A percentile compares a stretch with the other conserved stretches of the same genome.
These are phyloP conservation scores for Rhododendron mucronatum DNA, from an alignment of 148 eudicot species.

Conservation along the genomic window DNA sequence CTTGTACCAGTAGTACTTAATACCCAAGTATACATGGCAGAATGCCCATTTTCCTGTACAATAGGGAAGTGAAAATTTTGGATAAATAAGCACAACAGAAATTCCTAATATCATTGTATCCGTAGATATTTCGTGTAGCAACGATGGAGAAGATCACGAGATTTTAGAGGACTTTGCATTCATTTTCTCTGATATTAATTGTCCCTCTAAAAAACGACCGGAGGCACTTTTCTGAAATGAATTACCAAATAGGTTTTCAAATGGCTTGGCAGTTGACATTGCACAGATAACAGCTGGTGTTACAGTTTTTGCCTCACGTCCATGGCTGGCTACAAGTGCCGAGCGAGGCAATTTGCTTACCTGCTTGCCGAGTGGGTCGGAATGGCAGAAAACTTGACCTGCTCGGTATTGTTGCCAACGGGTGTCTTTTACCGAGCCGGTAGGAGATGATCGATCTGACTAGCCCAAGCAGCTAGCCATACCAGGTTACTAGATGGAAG, in stretches of 20 bases:
- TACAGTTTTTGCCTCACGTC: no score
- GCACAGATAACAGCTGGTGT: neutral
- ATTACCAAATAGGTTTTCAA: neutral
- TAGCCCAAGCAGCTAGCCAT: neutral
- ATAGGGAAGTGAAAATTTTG: neutral
- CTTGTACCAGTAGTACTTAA: constrained; percentile 42
- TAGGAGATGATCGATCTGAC: neutral
- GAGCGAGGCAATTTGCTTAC: no score
- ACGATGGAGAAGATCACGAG: neutral
- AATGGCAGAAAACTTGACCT: no score
- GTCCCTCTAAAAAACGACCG: neutral
- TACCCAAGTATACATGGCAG: constrained; percentile 75
- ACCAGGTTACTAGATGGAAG: neutral
- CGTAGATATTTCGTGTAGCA: neutral
- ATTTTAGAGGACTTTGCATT: neutral
- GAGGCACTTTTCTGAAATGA: neutral
- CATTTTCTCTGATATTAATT: neutral
- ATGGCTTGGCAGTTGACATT: neutral
- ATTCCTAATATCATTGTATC: neutral
- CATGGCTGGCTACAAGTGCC: no score
- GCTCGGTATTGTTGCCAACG: no score
- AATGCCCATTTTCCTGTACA: constrained; percentile 81
- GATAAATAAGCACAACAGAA: neutral
- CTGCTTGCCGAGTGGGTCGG: no score
- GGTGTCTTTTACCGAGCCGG: no score